A percentile compares a stretch with the other conserved stretches of the same genome.
Conservation (phyloP, 768 basidiomycete genomes). For the Leccinellum rugosiceps region DNA sequence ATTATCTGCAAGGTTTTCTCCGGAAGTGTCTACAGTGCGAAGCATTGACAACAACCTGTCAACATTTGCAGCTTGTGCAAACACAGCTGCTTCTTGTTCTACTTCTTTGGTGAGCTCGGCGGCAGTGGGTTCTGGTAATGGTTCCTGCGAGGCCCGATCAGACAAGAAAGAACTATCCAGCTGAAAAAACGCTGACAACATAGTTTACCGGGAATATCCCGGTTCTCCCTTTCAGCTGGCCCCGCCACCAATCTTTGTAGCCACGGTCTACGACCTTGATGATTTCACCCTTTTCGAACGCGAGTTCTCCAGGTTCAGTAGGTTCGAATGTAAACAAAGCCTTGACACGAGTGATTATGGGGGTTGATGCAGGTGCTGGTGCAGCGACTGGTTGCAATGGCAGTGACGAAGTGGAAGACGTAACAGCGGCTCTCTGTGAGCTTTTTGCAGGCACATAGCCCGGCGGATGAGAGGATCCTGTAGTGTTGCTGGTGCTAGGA, state of each 20-base stretch:
- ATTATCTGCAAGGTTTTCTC: constrained; percentile 85
- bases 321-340: constrained; percentile 89
- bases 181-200: constrained; percentile 55
- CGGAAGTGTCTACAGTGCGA: constrained; percentile 64
- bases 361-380: constrained; percentile 14
- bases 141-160: constrained; percentile 49
- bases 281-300: constrained; percentile 88
- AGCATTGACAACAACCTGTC: constrained; percentile 78
- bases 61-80: constrained; percentile 80
- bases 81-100: constrained; percentile 84
- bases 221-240: constrained; percentile 83
- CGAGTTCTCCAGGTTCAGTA: constrained; percentile 83
- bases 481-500: constrained; percentile 17
- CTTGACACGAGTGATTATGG: constrained; percentile 75
- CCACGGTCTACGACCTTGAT: constrained; percentile 94
- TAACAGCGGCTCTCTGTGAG: constrained; percentile 32
- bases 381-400: constrained; percentile 18
- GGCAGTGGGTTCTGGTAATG: constrained; percentile 79
- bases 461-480: constrained; percentile 41
- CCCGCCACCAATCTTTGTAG: constrained; percentile 97
- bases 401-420: constrained; percentile 29
- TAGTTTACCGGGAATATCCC: constrained; percentile 98
- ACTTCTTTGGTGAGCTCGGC: constrained; percentile 76
- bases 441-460: constrained; percentile 60
- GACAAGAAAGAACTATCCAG: neutral